phyloP scores from a whole-genome alignment of 768 basidiomycete species.

The Mycena vulgaris region DNA sequence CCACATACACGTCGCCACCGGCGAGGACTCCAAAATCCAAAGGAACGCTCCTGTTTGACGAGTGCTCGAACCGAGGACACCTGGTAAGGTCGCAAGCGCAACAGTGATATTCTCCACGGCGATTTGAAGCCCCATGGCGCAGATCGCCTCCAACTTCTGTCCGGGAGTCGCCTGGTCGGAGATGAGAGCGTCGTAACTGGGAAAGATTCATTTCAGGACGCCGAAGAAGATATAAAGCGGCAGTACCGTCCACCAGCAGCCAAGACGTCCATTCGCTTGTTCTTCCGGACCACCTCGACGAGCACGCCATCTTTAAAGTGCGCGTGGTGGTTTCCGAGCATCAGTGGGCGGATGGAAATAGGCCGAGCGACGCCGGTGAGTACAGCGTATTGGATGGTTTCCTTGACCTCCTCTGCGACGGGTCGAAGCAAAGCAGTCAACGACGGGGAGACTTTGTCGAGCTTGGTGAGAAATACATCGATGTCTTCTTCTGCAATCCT shows the following conservation, averaged over 20 bases:
- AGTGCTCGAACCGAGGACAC: slow-evolving; percentile 76
- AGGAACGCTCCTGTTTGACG: slow-evolving; percentile 85
- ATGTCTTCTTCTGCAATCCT: slow-evolving; percentile 70
- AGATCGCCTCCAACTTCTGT: slow-evolving; percentile 66
- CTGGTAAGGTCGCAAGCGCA: slow-evolving; percentile 79
- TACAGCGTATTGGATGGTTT: slow-evolving; percentile 70
- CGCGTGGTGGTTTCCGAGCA: slow-evolving; percentile 75
- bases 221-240: slow-evolving; percentile 34
- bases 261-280: slow-evolving; percentile 77
- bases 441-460: slow-evolving; percentile 74
- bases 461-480: slow-evolving; percentile 65
- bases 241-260: slow-evolving; percentile 85
- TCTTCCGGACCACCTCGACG: slow-evolving; percentile 80
- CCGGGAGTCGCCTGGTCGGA: slow-evolving; percentile 70
- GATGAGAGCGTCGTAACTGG: slow-evolving; percentile 83
- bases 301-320: slow-evolving; percentile 83
- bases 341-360: slow-evolving; percentile 80
- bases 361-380: slow-evolving; percentile 75
- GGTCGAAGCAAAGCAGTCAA: slow-evolving; percentile 65
- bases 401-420: slow-evolving; percentile 73
- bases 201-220: not conserved
- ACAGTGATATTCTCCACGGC: slow-evolving; percentile 84
- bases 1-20: slow-evolving; percentile 90
- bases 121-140: slow-evolving; percentile 84
- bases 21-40: slow-evolving; percentile 92